phyloP scores from a whole-genome alignment of 495 filamentous ascomycete genomes.

The Neurospora sp. region DNA sequence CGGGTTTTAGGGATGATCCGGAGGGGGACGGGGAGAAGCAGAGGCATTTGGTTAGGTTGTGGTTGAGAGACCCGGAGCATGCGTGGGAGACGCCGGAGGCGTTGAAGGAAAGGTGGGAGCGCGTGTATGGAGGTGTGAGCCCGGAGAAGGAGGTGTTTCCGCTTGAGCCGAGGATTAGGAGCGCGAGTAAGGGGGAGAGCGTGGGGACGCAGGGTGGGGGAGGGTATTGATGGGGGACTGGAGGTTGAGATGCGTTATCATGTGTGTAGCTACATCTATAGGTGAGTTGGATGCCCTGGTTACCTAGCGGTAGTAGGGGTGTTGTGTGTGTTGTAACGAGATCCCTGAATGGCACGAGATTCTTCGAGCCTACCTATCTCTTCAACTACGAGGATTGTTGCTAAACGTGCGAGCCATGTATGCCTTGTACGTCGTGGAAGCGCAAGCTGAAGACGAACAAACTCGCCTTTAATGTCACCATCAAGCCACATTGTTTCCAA shows the following conservation, averaged over 20 bases:
- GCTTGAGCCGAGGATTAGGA: conserved; percentile 41
- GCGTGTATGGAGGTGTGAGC: conserved; percentile 41
- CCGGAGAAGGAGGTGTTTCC: conserved; percentile 44
- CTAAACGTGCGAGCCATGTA: background rate
- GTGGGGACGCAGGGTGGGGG: background rate
- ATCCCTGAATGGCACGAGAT: background rate
- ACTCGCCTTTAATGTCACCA: background rate
- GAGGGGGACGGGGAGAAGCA: conserved; percentile 24
- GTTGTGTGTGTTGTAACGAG: background rate
- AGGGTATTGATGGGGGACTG: background rate
- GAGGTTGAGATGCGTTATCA: background rate
- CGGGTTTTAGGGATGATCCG: conserved; percentile 33
- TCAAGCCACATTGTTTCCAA: background rate
- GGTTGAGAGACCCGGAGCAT: conserved; percentile 47
- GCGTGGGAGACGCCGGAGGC: conserved; percentile 44
- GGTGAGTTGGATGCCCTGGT: background rate
- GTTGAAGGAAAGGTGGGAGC: conserved; percentile 40
- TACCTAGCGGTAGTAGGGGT: too few relatives aligned
- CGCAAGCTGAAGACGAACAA: background rate
- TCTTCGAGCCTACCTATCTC: background rate
- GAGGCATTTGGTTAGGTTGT: conserved; percentile 50
- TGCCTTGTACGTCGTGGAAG: background rate
- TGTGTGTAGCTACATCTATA: background rate
- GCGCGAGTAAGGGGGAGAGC: conserved; percentile 24
- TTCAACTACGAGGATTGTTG: background rate